phyloP scores from a whole-genome alignment of 495 filamentous ascomycete species.

The Elasticomyces elasticus region DNA sequence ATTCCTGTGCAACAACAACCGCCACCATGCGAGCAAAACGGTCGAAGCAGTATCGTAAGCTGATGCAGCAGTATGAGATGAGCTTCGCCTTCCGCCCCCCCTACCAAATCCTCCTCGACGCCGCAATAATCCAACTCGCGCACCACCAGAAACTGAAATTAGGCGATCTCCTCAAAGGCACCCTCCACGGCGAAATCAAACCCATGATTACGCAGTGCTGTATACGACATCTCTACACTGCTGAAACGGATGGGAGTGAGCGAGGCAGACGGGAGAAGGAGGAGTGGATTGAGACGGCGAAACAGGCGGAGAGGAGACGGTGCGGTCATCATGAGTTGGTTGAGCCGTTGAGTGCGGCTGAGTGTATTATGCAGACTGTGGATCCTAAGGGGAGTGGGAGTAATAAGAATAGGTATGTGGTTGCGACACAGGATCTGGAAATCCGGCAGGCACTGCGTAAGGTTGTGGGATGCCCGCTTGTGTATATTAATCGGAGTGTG shows the following conservation, averaged over 20 bases:
- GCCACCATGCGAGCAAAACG: slow-evolving; percentile 77
- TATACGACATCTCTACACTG: slow-evolving; percentile 60
- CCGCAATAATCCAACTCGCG: slow-evolving; percentile 65
- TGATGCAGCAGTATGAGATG: slow-evolving; percentile 77
- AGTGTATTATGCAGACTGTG: slow-evolving; percentile 70
- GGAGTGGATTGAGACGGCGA: slow-evolving; percentile 54
- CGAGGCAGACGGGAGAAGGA: slow-evolving; percentile 14
- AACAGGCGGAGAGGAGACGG: slow-evolving; percentile 69
- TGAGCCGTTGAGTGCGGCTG: slow-evolving; percentile 60
- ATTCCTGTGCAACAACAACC: not conserved
- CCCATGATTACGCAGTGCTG: slow-evolving; percentile 46
- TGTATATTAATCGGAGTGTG: slow-evolving; percentile 76
- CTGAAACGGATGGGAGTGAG: slow-evolving; percentile 8
- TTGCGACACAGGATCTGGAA: slow-evolving; percentile 62
- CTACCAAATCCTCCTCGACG: slow-evolving; percentile 86
- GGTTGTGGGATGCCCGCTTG: slow-evolving; percentile 66
- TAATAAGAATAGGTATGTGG: slow-evolving; percentile 87
- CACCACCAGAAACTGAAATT: slow-evolving; percentile 73
- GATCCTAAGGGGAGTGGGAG: slow-evolving; percentile 56
- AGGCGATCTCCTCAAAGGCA: slow-evolving; percentile 56
- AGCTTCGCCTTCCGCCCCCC: slow-evolving; percentile 43
- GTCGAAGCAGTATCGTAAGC: slow-evolving; percentile 89
- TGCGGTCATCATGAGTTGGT: slow-evolving; percentile 82
- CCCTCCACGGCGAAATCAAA: slow-evolving; percentile 73
- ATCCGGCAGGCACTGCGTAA: slow-evolving; percentile 45